Base-by-base conservation (phyloP, 805 yeast genomes). In the Torulaspora gathmanii region DNA sequence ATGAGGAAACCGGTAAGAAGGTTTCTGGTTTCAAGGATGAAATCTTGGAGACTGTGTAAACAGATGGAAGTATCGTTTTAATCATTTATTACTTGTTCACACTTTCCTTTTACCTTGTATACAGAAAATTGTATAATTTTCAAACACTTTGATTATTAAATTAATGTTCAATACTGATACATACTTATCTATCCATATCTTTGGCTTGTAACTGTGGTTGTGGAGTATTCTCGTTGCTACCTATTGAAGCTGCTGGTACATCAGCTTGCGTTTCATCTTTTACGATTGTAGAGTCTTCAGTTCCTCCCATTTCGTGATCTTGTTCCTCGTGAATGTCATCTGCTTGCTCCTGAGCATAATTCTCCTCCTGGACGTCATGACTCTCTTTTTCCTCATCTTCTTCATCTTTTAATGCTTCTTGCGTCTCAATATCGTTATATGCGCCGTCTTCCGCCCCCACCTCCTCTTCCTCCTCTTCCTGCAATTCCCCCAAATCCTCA, bases 21-120 rank as follows among this genome's bases (percentile, higher is more conserved):
- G 91, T 91, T 69, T 72, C 83, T 63, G 96, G 95, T 74, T 91
- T 89, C 95, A 90, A 91, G 82, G 99, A 91, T 75, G 96, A 87
- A 73, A 88, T 93, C 72, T 88, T 93, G 76, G 98, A 91, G 82
- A 71, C 91, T 70, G 98, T 91, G 71, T 91, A 88, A 83, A 68
- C 56, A 47, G 41, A 41, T 36, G 35, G 37, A 40, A 37, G 25
- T 43, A 43, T 36, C 37, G 47, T 35, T 38, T 34, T 44, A 26
- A 44, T 37, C 37, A 27, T 35, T 37, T 43, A 37, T 17, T 44
- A 39, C 40, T 22, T 44, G 34, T 38, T 23, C 37, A 26, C 41
- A 43, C 34, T 30, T 45, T 45, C 37, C 47, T 39, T 22, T 41
- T 39, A 40, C 35, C 38, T 50, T 49, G 55, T 51, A 49, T 51